phyloP scores from a whole-genome alignment of 2,329 filamentous ascomycete species.

The Fusarium transvaalense region DNA sequence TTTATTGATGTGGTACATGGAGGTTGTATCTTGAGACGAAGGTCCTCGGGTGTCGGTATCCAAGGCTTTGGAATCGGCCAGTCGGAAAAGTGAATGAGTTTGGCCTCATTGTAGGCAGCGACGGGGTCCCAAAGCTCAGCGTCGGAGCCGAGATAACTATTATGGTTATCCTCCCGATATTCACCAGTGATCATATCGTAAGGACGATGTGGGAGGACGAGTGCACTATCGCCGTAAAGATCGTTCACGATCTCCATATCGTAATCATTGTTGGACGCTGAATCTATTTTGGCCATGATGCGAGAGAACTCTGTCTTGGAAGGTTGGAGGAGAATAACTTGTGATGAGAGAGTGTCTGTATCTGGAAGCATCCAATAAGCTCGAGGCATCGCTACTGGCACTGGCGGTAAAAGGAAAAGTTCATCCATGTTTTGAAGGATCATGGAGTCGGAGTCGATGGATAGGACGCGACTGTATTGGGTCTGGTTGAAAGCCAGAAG shows the following conservation, averaged over 20 bases:
- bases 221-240: conserved; percentile 68
- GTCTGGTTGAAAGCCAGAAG: conserved; percentile 76
- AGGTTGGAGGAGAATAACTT: conserved; percentile 71
- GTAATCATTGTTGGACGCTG: conserved; percentile 57
- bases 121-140: conserved; percentile 69
- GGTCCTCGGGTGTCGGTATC: conserved; percentile 44
- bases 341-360: conserved; percentile 65
- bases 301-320: conserved; percentile 62
- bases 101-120: conserved; percentile 67
- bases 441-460: conserved; percentile 72
- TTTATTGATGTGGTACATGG: conserved; percentile 60
- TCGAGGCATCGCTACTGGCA: conserved; percentile 74
- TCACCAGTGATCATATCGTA: conserved; percentile 73
- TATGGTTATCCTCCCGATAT: conserved; percentile 66
- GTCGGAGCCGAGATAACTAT: conserved; percentile 57
- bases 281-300: conserved; percentile 47
- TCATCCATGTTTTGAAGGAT: conserved; percentile 76
- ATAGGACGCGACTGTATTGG: conserved; percentile 64
- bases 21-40: conserved; percentile 35
- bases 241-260: conserved; percentile 78
- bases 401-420: conserved; percentile 73
- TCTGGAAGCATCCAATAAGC: conserved; percentile 76
- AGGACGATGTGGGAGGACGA: conserved; percentile 73
- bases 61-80: conserved; percentile 76
- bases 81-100: conserved; percentile 78